phyloP scores from a whole-genome alignment of 345 rosid species.

The Lumnitzera racemosa region DNA sequence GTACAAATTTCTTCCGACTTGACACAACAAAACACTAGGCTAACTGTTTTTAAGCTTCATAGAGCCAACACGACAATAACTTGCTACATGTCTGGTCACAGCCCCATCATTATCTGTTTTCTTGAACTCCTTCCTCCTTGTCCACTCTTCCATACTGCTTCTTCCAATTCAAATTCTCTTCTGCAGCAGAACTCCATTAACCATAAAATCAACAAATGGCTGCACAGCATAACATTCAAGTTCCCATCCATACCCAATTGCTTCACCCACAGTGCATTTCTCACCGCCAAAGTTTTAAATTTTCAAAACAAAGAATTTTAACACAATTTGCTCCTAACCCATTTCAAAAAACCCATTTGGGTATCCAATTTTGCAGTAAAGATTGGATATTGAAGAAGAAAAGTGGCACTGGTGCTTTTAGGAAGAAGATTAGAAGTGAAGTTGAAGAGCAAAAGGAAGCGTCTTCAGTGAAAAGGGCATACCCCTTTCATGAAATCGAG shows the following conservation, averaged over 20 bases:
- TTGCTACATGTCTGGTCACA: no score
- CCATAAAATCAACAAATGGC: no score
- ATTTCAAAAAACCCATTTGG: neutral
- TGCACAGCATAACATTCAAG: no score
- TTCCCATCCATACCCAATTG: no score
- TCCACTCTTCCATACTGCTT: neutral
- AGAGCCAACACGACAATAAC: no score
- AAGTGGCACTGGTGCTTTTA: neutral
- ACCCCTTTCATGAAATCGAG: constrained; percentile 87
- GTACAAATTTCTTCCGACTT: no score
- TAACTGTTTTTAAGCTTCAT: no score
- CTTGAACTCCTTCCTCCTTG: no score
- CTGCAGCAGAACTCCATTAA: no score
- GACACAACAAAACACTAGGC: no score
- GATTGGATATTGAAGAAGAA: neutral
- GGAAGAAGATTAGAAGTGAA: constrained; percentile 4
- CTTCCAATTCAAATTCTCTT: neutral
- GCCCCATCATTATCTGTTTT: no score
- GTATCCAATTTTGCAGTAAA: neutral
- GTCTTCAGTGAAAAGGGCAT: constrained; percentile 41
- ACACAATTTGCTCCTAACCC: neutral
- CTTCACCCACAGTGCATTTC: no score
- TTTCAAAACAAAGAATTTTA: neutral
- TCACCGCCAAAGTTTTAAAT: neutral
- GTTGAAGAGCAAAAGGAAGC: constrained; percentile 19